A percentile compares a stretch with the other conserved stretches of the same genome.
Conservation (phyloP, 352 stramenopile species). For the Blastocystis sp. region DNA sequence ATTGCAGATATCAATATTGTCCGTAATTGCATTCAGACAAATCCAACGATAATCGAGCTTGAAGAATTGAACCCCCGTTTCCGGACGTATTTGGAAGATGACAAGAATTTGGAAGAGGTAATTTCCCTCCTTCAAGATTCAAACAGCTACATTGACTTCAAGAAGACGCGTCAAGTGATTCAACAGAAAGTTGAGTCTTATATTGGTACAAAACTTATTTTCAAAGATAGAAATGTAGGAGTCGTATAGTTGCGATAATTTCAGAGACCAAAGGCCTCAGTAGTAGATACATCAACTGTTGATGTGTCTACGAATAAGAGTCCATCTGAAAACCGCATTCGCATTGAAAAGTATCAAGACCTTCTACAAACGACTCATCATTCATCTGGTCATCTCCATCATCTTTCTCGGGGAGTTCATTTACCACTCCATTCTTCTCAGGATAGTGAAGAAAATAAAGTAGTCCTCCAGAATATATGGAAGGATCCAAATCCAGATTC, state of each 20-base stretch:
- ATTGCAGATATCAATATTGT: slow-evolving; percentile 6
- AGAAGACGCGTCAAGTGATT: slow-evolving; percentile 10
- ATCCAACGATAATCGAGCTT: neutral
- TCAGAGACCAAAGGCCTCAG: neutral
- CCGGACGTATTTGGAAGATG: neutral
- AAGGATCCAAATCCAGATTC: neutral
- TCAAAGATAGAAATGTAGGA: neutral
- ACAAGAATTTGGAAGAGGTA: slow-evolving; percentile 1
- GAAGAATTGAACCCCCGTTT: slow-evolving; percentile 42
- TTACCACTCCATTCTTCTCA: neutral
- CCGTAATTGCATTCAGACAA: neutral
- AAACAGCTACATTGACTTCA: slow-evolving; percentile 15
- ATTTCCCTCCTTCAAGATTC: slow-evolving; percentile 2
- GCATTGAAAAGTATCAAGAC: neutral
- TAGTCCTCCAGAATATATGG: neutral
- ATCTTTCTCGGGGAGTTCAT: neutral
- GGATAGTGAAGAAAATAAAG: neutral
- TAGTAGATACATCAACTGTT: neutral
- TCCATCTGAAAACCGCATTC: neutral
- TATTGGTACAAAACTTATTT: neutral
- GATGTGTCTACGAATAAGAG: neutral
- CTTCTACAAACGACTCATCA: neutral
- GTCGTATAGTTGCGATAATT: neutral
- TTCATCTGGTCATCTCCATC: neutral
- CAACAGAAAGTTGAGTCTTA: neutral